Conservation (phyloP, 2,329 filamentous ascomycete genomes). For the Amauroascus niger region DNA sequence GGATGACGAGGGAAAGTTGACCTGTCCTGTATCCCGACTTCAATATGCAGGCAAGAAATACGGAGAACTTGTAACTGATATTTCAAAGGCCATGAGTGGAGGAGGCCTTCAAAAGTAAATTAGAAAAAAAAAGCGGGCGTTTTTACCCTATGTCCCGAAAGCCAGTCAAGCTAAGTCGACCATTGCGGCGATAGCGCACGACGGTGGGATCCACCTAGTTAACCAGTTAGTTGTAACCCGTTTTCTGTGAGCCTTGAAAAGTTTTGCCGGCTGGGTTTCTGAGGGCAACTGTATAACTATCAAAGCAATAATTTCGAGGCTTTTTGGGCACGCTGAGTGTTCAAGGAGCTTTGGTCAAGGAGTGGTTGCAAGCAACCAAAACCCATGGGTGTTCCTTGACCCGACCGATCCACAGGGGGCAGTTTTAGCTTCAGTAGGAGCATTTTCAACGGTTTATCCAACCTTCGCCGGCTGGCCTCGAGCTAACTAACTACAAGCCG, state of each 20-base stretch:
- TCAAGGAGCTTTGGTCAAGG: not conserved
- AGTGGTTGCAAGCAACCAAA: not conserved
- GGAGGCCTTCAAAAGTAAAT: not conserved
- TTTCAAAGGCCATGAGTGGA: not conserved
- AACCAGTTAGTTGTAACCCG: not conserved
- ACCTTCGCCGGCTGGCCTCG: not conserved
- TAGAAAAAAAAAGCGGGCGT: not conserved
- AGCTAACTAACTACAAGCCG: constrained; percentile 1
- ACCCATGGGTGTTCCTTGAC: not conserved
- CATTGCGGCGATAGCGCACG: constrained; percentile 4
- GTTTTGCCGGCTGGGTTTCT: not conserved
- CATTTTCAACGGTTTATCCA: not conserved
- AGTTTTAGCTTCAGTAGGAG: not conserved
- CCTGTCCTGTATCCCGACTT: not conserved
- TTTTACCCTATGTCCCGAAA: not conserved
- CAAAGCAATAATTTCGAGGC: not conserved
- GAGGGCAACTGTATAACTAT: not conserved
- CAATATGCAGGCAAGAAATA: not conserved
- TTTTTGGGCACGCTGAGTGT: too few relatives aligned
- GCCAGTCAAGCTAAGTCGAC: not conserved
- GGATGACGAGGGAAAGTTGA: constrained; percentile 1
- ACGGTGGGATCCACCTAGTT: constrained; percentile 1
- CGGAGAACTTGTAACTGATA: not conserved
- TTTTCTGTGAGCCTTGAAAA: not conserved
- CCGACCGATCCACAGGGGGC: not conserved